phyloP scores from a whole-genome alignment of 805 yeast species.

The Hanseniaspora osmophila region DNA sequence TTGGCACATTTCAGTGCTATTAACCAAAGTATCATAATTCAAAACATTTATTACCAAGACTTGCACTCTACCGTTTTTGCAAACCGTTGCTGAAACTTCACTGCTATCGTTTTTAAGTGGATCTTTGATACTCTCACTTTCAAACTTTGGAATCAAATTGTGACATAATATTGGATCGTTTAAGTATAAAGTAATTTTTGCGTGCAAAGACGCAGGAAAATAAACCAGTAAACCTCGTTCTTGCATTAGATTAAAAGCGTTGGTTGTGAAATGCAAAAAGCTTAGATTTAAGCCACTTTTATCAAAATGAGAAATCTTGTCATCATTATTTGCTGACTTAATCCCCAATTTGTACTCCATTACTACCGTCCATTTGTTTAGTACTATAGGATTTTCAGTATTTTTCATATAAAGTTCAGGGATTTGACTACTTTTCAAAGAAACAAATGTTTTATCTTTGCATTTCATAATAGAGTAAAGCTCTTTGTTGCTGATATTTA shows the following conservation, averaged over 20 bases:
- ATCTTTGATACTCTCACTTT: neutral
- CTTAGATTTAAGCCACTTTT: neutral
- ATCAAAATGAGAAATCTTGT: neutral
- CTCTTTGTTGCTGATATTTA: neutral
- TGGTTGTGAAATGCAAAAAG: neutral
- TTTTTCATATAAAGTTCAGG: neutral
- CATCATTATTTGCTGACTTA: neutral
- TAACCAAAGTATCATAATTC: neutral
- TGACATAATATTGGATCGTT: neutral
- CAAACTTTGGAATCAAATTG: neutral
- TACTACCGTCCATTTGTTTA: neutral
- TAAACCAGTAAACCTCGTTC: neutral
- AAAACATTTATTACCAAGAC: conserved; percentile 1
- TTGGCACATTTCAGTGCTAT: conserved; percentile 14
- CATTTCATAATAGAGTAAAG: neutral
- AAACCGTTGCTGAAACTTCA: neutral
- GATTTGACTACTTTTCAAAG: neutral
- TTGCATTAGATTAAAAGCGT: neutral
- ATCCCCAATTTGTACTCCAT: too few relatives aligned
- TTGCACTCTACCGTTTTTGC: neutral
- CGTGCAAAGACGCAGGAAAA: neutral
- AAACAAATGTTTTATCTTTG: neutral
- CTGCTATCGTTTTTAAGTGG: neutral
- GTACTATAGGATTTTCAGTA: neutral
- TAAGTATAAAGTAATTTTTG: conserved; percentile 6